These are phyloP conservation scores for Malassezia vespertilionis DNA, from an alignment of 1,284 basidiomycete genomes.

Conservation along the genomic window DNA sequence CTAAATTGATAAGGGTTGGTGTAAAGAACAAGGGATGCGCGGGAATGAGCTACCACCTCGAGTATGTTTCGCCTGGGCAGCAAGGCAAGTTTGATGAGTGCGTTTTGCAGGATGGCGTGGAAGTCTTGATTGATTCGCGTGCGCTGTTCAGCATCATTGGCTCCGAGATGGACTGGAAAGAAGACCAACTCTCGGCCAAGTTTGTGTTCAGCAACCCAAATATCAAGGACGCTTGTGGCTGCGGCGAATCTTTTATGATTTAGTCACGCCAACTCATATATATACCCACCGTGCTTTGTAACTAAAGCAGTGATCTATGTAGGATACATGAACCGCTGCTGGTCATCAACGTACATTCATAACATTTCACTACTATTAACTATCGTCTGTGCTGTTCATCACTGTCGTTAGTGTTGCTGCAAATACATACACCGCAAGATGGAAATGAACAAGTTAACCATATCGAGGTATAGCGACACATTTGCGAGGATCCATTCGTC, in stretches of 20 bases:
- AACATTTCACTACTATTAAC: not conserved
- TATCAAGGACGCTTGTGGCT: slow-evolving; percentile 77
- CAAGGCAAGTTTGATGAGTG: slow-evolving; percentile 90
- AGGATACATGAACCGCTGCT: too few species aligned
- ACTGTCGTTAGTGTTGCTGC: not conserved
- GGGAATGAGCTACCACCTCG: slow-evolving; percentile 89
- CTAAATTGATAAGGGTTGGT: slow-evolving; percentile 84
- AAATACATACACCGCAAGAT: slow-evolving; percentile 51
- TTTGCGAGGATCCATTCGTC: slow-evolving; percentile 78
- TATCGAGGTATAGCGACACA: slow-evolving; percentile 60
- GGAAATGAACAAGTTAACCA: slow-evolving; percentile 62
- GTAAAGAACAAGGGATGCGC: slow-evolving; percentile 99
- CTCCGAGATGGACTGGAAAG: slow-evolving; percentile 97
- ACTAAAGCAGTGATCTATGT: too few species aligned
- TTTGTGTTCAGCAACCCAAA: slow-evolving; percentile 72
- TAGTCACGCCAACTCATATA: not conserved
- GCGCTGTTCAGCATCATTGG: slow-evolving; percentile 97
- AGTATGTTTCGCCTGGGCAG: slow-evolving; percentile 60
- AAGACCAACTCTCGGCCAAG: slow-evolving; percentile 57
- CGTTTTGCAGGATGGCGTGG: slow-evolving; percentile 62
- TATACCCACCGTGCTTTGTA: too few species aligned
- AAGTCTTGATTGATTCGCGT: slow-evolving; percentile 89
- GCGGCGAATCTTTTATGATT: slow-evolving; percentile 65
- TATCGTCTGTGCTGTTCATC: slow-evolving; percentile 9
- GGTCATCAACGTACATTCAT: too few species aligned